These are phyloP conservation scores for Lignosus rhinocerotis DNA, from an alignment of 1,284 basidiomycete species.

Conservation along the genomic window DNA sequence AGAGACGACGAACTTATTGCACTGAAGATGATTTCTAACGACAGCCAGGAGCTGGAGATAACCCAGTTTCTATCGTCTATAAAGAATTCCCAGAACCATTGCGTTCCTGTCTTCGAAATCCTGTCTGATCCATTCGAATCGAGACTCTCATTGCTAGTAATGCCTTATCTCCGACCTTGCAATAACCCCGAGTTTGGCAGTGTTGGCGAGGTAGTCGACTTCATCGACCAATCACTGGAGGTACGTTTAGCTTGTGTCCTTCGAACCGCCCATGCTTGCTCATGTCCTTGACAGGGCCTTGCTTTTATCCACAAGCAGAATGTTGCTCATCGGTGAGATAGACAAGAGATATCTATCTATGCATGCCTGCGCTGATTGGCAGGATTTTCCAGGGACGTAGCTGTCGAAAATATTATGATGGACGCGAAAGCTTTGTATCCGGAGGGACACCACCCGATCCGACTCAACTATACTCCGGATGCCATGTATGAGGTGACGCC, in stretches of 20 bases:
- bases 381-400: conserved; percentile 13
- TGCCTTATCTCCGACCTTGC: conserved; percentile 28
- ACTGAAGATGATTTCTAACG: conserved; percentile 26
- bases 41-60: conserved; percentile 14
- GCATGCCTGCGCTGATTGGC: too few species aligned
- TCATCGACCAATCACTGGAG: conserved; percentile 29
- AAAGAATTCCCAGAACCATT: conserved; percentile 16
- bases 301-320: conserved; percentile 27
- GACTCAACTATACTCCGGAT: conserved; percentile 10
- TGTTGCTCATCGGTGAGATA: conserved; percentile 29
- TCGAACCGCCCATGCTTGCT: background rate
- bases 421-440: conserved; percentile 31
- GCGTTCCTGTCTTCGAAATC: conserved; percentile 21
- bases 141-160: conserved; percentile 22
- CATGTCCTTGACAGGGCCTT: conserved; percentile 23
- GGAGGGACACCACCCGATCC: conserved; percentile 28
- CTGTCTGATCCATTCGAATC: background rate
- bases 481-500: background rate
- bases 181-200: conserved; percentile 25
- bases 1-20: conserved; percentile 21
- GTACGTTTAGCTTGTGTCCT: conserved; percentile 5
- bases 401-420: conserved; percentile 33
- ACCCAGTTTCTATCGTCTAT: conserved; percentile 7
- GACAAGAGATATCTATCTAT: too few species aligned
- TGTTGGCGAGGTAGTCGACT: conserved; percentile 31